These are phyloP conservation scores for Arxiozyma slooffiae DNA, from an alignment of 1,139 yeast species.

Conservation along the genomic window DNA sequence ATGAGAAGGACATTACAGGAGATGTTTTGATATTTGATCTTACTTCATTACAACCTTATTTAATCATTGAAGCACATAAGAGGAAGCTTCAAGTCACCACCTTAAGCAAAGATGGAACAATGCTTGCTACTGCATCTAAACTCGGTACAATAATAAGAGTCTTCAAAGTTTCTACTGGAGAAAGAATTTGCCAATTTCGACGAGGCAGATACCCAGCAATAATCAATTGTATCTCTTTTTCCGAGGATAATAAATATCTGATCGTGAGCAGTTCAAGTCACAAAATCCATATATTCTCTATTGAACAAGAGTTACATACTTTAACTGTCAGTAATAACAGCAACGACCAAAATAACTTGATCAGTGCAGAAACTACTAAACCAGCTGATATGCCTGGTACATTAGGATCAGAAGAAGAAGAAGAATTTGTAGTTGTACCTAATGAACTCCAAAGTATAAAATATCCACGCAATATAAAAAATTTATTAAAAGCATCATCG, in stretches of 20 bases:
- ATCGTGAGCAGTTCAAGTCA: constrained; percentile 85
- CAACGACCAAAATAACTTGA: background rate
- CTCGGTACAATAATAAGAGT: constrained; percentile 90
- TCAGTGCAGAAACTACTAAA: background rate
- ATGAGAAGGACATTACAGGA: constrained; percentile 40
- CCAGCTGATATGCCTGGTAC: background rate
- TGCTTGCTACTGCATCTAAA: constrained; percentile 88
- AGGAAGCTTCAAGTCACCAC: constrained; percentile 71
- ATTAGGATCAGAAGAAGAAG: background rate
- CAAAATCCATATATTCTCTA: constrained; percentile 57
- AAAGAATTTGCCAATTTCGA: constrained; percentile 77
- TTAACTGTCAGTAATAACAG: background rate
- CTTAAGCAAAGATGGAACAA: constrained; percentile 67
- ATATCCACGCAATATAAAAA: background rate
- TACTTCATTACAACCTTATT: constrained; percentile 64
- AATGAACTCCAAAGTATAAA: background rate
- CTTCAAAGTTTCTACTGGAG: constrained; percentile 71
- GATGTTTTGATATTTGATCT: constrained; percentile 84
- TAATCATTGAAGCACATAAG: constrained; percentile 89
- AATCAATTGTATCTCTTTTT: constrained; percentile 75
- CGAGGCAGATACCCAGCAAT: constrained; percentile 90
- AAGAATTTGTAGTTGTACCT: background rate
- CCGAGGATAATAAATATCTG: constrained; percentile 60
- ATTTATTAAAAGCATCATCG: constrained; percentile 1
- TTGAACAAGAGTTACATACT: background rate